phyloP scores from a whole-genome alignment of 495 filamentous ascomycete genomes.

The Oleoguttula mirabilis region DNA sequence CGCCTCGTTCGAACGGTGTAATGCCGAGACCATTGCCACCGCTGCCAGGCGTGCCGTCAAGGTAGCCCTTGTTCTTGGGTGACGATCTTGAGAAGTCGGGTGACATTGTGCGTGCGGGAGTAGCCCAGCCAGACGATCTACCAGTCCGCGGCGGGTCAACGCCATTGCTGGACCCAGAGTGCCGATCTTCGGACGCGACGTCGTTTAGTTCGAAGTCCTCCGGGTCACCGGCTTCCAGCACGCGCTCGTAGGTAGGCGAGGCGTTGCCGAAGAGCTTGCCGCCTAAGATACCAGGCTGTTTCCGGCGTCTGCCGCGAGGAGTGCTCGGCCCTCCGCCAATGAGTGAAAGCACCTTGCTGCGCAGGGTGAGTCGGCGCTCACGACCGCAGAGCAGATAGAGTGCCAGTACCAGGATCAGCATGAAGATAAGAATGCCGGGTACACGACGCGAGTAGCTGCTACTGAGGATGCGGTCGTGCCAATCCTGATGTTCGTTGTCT shows the following conservation, averaged over 20 bases:
- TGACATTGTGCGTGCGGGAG: conserved; percentile 38
- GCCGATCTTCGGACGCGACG: conserved; percentile 41
- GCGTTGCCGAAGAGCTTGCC: conserved; percentile 42
- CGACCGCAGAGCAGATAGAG: conserved; percentile 57
- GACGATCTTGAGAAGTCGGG: conserved; percentile 13
- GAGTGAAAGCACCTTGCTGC: conserved; percentile 42
- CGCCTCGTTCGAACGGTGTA: conserved; percentile 53
- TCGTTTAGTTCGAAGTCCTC: conserved; percentile 54
- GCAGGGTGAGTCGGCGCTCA: conserved; percentile 56
- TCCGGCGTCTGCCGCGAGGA: not conserved
- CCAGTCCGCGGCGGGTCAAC: conserved; percentile 41
- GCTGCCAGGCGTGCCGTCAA: conserved; percentile 26
- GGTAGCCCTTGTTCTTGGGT: conserved; percentile 12
- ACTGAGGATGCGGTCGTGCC: conserved; percentile 61
- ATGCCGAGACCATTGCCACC: conserved; percentile 32
- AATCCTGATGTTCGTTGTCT: conserved; percentile 47
- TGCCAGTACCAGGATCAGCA: conserved; percentile 56
- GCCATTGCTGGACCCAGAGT: conserved; percentile 42
- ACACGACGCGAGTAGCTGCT: conserved; percentile 50
- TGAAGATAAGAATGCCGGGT: conserved; percentile 60
- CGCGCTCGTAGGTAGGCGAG: conserved; percentile 57
- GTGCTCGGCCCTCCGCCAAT: conserved; percentile 32
- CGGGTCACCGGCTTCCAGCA: conserved; percentile 59
- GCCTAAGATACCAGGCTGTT: conserved; percentile 38
- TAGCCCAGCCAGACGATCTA: conserved; percentile 49